Base-by-base conservation (phyloP, 345 rosid species). In the Triadica sebifera region DNA sequence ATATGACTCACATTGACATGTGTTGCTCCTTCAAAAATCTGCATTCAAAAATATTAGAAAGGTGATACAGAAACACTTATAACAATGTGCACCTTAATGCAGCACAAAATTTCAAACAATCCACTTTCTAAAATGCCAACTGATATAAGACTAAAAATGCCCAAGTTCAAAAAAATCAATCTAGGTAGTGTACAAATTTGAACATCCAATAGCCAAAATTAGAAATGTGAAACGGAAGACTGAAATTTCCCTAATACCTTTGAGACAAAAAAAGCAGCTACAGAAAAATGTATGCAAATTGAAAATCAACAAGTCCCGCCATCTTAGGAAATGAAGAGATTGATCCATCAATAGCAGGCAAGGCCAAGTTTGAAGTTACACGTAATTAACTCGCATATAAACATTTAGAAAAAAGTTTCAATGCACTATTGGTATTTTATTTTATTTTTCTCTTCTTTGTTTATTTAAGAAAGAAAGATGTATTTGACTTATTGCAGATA, bases 1-100 rank as follows among this genome's bases (percentile, higher is more conserved):
- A 79, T 41, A 84, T 96, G 99, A 78, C 97, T 96, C 46, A 96
- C 93, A 71, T 93, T 96, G 51, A 96, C 99, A 62, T 87, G 88
- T 19, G 72, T 89, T 39, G 97, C 78, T 29, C 97, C 97, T 4
- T 89, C 97, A 84, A 96, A 96, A 75, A 93, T 96, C 99, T 96
- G 89, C 67, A 72, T 0, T 12, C 62, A 47, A 69, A 65, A 72
- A 71, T 76, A 67, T 13, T 52, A 53, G 57, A 20, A 45, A 52
- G 17, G n/a, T 67, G 5, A 56, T 8, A 16, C 61, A 34, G 19
- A 4, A 61, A 62, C 15, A 49, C 17, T 25, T 22, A 67, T 3
- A 47, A 49, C 17, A 19, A 57, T 45, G 19, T 2, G 17, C 49
- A 57, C 62, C 25, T 19, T 67, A 12, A 39, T 20, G 55, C 4